Percentiles rank a stretch among this genome's conserved stretches.
Evolutionary conservation across 2,329 filamentous ascomycete genomes (phyloP).

Genomic region (Dactylonectria estremocensis): DNA sequence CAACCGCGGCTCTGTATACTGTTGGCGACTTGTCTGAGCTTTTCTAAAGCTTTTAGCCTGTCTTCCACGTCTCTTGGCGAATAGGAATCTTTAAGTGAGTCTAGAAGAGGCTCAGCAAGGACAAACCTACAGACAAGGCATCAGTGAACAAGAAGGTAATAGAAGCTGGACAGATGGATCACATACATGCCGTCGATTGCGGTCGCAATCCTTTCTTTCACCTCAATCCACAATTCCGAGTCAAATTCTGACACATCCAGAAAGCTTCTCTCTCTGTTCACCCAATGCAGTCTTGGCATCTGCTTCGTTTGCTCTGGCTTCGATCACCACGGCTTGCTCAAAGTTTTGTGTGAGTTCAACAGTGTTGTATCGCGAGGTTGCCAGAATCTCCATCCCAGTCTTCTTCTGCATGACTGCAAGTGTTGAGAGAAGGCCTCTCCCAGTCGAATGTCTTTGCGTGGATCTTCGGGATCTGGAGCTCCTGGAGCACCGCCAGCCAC

Average conservation of each 20-base stretch:
- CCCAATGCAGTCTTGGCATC: background rate
- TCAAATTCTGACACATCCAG: background rate
- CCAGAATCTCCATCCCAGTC: background rate
- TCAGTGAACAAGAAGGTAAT: too few species aligned
- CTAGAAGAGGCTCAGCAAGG: background rate
- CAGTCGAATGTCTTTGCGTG: background rate
- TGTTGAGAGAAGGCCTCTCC: background rate
- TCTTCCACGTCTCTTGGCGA: background rate
- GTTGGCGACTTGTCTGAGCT: background rate
- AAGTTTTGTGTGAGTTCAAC: background rate
- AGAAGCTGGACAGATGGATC: background rate
- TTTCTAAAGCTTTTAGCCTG: background rate
- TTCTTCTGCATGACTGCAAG: background rate
- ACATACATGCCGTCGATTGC: background rate
- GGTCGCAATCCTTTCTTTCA: background rate
- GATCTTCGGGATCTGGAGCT: background rate
- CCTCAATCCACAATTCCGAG: background rate
- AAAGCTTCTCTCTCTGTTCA: background rate
- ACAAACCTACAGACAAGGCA: background rate
- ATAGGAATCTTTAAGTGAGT: background rate
- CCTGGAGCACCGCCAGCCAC: constrained; percentile 15
- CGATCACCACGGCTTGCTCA: background rate
- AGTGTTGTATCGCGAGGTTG: background rate
- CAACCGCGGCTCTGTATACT: background rate
- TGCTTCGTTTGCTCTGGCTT: background rate